Conservation (phyloP, 148 eudicot genomes). For the Polygonum aviculare region DNA sequence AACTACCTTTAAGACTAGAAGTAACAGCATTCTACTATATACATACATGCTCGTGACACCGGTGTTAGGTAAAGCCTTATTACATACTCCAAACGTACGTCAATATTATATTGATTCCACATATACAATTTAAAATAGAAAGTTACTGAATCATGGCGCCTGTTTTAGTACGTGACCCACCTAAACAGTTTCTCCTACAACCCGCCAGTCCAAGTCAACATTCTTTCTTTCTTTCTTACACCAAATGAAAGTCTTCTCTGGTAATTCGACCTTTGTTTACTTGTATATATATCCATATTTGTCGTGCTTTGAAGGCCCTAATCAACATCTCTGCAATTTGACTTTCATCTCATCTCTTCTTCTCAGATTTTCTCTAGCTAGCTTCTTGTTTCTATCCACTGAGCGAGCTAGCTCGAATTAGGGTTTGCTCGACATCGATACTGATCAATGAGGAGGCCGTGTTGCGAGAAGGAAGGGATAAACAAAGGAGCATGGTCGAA, state of each 20-base stretch:
- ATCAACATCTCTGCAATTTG: neutral
- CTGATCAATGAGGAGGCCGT: constrained; percentile 25
- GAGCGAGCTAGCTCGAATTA: neutral
- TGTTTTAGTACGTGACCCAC: neutral
- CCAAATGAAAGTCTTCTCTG: neutral
- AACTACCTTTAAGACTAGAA: no score
- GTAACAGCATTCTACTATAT: neutral
- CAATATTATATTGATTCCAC: neutral
- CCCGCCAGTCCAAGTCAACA: constrained; percentile 10
- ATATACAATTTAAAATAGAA: neutral
- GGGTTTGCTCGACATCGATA: neutral
- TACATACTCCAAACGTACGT: neutral
- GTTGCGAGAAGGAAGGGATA: constrained; percentile 23
- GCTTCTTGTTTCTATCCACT: neutral
- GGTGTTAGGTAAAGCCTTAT: neutral
- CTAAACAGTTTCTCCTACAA: neutral
- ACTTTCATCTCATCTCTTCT: neutral
- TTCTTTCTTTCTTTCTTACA: neutral
- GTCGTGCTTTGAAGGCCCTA: neutral
- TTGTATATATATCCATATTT: neutral
- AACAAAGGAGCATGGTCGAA: constrained; percentile 37
- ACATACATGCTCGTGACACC: neutral
- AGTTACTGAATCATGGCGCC: neutral
- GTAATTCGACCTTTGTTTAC: neutral
- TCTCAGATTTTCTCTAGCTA: no score